Base-by-base conservation (phyloP, 2,329 filamentous ascomycete genomes). In the Neonectria punicea region DNA sequence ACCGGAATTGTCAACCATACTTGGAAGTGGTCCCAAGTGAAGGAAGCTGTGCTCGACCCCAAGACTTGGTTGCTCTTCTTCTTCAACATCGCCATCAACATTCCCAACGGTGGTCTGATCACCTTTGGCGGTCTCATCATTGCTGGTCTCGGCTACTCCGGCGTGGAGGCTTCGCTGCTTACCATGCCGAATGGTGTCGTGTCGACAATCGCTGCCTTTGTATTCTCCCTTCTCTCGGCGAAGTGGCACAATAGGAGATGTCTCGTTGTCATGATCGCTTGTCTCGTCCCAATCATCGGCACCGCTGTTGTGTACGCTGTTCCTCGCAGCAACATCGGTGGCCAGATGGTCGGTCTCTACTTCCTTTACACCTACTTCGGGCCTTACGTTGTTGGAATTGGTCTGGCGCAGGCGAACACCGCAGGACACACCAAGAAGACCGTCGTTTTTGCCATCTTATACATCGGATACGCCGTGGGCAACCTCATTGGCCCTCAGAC, bases 51-150 rank as follows among this genome's bases (percentile, higher is more conserved):
- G 0, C 61, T 77, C 3, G 86, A 87, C 67, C 83, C 82, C 9
- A 87, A 87, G 73, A 85, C 84, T 0, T 88, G 84, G 85, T 76
- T 87, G 30, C 78, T 88, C 46, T 82, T 85, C 63, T 78, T 78
- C 5, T 80, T 88, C 28, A 79, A 82, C n/a, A 68, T 87, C 4
- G 74, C 83, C 7, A 83, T 80, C 18, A 82, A 85, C 72, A 86
- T 88, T 32, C 85, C 86, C 32, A 88, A 87, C 66, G 86, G 86
- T 32, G 86, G 86, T 22, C 53, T 72, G 34, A 63, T 60, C 18
- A 65, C 63, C 2, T 65, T 67, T 44, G 47, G 56, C 10, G 58
- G 46, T 1, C 41, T 65, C n/a, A 67, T 67, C 20, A 63, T 67
- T 39, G 20, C 51, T 13, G 54, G 51, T 6, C 46, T 65, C 5